phyloP scores from a whole-genome alignment of 305 asterid species.

The Solanum hybrid region DNA sequence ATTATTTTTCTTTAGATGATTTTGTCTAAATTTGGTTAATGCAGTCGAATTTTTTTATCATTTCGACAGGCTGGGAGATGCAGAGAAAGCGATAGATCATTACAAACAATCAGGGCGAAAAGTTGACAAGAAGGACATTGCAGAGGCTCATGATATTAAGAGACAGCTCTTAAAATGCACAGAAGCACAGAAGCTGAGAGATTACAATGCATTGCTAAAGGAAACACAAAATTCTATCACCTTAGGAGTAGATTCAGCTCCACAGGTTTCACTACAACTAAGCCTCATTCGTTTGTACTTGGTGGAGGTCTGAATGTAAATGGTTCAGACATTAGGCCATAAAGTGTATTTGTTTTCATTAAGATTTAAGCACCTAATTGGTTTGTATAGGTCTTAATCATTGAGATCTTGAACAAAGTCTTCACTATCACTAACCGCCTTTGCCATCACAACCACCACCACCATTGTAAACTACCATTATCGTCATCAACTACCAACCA shows the following conservation, averaged over 20 bases:
- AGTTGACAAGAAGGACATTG: conserved; percentile 27
- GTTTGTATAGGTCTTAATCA: not conserved
- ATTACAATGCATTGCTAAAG: conserved; percentile 31
- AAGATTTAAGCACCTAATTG: not conserved
- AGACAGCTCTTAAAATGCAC: conserved; percentile 20
- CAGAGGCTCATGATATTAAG: conserved; percentile 28
- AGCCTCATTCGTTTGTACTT: not conserved
- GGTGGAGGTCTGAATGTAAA: not conserved
- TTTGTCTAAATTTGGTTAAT: not conserved
- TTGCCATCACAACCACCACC: not conserved
- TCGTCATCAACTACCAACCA: not conserved
- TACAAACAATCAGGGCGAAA: conserved; percentile 36
- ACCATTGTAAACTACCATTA: not conserved
- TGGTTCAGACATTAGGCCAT: not conserved
- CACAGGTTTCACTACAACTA: conserved; percentile 25
- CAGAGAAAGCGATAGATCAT: conserved; percentile 38
- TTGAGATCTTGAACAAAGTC: not conserved
- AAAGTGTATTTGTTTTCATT: not conserved
- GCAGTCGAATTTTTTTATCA: not conserved
- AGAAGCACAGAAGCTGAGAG: conserved; percentile 24
- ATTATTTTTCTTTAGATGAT: not conserved
- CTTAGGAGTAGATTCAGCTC: conserved; percentile 48
- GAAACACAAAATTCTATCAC: conserved; percentile 23
- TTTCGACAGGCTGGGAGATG: conserved; percentile 40
- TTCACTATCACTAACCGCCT: not conserved